Percentiles rank a stretch among this genome's conserved stretches.
phyloP scores from a whole-genome alignment of 306 rosid species.

The Cicer cuneatum region DNA sequence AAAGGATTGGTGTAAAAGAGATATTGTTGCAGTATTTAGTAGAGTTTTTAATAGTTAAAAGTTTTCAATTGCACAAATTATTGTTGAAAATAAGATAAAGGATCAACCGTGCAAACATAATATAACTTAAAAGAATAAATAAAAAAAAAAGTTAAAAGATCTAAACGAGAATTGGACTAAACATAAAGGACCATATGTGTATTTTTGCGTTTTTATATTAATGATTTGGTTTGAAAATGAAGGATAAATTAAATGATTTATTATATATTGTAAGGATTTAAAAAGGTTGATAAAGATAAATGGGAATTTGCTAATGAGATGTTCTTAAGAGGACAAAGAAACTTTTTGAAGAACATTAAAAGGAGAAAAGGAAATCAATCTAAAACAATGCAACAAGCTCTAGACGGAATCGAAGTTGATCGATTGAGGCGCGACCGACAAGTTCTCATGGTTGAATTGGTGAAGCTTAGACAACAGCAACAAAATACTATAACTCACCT shows the following conservation, averaged over 20 bases:
- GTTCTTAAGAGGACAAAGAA: conserved; percentile 80
- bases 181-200: too few relatives aligned
- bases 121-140: too few relatives aligned
- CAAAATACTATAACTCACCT: conserved; percentile 57
- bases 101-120: too few relatives aligned
- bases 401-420: conserved; percentile 59
- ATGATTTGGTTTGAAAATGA: conserved; percentile 36
- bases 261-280: conserved; percentile 73
- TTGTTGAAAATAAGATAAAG: too few relatives aligned
- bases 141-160: too few relatives aligned
- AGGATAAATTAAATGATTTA: conserved; percentile 28
- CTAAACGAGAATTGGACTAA: too few relatives aligned
- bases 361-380: conserved; percentile 63
- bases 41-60: too few relatives aligned
- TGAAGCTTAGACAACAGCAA: conserved; percentile 77
- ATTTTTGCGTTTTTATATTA: background rate
- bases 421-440: conserved; percentile 69
- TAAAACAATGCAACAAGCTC: conserved; percentile 51
- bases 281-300: conserved; percentile 79
- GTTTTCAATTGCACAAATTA: too few relatives aligned
- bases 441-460: conserved; percentile 69
- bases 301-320: conserved; percentile 93
- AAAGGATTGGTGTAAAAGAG: too few relatives aligned
- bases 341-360: conserved; percentile 72
- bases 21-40: too few relatives aligned